These are phyloP conservation scores for Podila verticillata DNA, from an alignment of 192 early-diverging fungal genomes.

Conservation along the genomic window DNA sequence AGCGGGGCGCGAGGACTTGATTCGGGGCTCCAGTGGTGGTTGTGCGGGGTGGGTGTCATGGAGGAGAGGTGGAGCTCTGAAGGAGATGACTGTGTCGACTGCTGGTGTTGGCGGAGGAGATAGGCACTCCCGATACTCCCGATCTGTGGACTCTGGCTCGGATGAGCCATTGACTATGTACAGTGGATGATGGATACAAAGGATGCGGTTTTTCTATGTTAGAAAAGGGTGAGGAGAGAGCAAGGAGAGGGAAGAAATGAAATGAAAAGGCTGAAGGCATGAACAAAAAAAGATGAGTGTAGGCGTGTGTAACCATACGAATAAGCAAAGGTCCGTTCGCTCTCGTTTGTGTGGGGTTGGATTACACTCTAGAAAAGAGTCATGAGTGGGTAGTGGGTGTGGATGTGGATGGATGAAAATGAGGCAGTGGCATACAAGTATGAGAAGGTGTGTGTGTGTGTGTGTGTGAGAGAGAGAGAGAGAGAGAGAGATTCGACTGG, in stretches of 20 bases:
- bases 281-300: too few relatives aligned
- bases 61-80: neutral
- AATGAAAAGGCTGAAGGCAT: too few relatives aligned
- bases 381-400: too few relatives aligned
- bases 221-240: neutral
- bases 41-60: neutral
- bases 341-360: too few relatives aligned
- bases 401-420: too few relatives aligned
- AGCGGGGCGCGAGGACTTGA: neutral
- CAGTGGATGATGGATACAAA: neutral
- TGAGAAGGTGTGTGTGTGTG: too few relatives aligned
- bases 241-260: neutral
- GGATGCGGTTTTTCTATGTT: too few relatives aligned
- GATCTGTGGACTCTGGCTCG: slow-evolving; percentile 10
- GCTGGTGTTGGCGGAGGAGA: neutral
- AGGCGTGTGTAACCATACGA: too few relatives aligned
- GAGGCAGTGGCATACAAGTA: too few relatives aligned
- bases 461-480: neutral
- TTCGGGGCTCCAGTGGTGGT: slow-evolving; percentile 6
- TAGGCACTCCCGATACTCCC: neutral
- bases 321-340: too few relatives aligned
- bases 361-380: too few relatives aligned
- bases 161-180: slow-evolving; percentile 16
- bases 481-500: too few relatives aligned
- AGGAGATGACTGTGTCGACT: neutral